Base-by-base conservation (phyloP, 2,329 filamentous ascomycete species). In the Talaromyces pinophilus region DNA sequence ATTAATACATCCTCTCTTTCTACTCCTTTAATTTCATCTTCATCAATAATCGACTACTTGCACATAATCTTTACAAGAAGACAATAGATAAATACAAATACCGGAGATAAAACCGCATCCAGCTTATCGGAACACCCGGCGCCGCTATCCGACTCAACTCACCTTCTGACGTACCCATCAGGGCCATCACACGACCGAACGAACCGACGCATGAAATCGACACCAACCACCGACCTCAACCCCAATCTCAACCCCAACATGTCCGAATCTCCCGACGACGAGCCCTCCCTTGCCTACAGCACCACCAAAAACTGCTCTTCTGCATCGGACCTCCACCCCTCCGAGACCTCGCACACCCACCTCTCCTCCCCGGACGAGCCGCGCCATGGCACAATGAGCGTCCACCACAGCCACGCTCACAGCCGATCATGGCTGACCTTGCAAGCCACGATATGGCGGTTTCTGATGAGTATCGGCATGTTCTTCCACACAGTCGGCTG, bases 391-490 rank as follows among this genome's bases (percentile, higher is more conserved):
- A 35, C 42, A 3, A 40, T 38, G 46, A 38, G 7, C n/a, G 44
- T 10, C 35, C 35, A 38, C 35, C 5, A 40, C 40, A 19, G 5
- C n/a, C 42, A 3, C 59, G 73, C 83, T 88, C 78, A 86, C 15
- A 60, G 35, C 15, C 22, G 57, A 11, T 60, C 85, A 82, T 83
- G 87, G 72, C 83, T 92, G 11, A 84, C 85, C 64, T 70, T 88
- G 62, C 85, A 90, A 74, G 89, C 90, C 57, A 78, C 83, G 33
- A 84, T 88, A 74, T 91, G 88, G 88, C 84, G 90, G 62, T 82
- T 85, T 65, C 81, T 91, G 50, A 90, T 91, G 85, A 82, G 82
- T 66, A 83, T 91, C 65, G 89, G 88, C 72, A 91, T 91, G 88
- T 81, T 85, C 67, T 79, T 92, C 46, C 89, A 92, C 74, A 85